Base-by-base conservation (phyloP, 108 stramenopile species). In the Fragilariopsis cylindrus region DNA sequence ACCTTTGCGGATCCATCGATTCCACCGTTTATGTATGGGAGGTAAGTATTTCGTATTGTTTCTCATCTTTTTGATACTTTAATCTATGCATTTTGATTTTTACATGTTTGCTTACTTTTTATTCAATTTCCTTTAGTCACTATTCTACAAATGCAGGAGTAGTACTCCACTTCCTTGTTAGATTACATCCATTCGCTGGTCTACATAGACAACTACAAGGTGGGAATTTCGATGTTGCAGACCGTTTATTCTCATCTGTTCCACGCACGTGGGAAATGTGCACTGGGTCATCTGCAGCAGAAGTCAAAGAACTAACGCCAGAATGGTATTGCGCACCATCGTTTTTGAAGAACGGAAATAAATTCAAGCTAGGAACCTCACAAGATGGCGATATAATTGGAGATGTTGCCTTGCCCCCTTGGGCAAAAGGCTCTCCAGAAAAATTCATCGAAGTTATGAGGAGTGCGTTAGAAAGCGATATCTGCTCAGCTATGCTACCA, bases 11-110 rank as follows among this genome's bases (percentile, higher is more conserved):
- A 97, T 75, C 91, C 92, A 39, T 80, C 87, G 5, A 98, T 98
- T 57, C 98, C 99, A 42, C 91, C 97, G 12, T 98, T 98, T 69
- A 95, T 98, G 97, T 99, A 99, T 76, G 99, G 99, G 6, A 90
- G 30, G 30, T 30, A 30, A 30, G 30, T 30, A 30, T 30, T 30
- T 30, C 30, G 2, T 30, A 2, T 30, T 30, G 30, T 30, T 30
- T 30, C 30, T 30, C 30, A 30, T 30, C 30, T 30, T 30, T 30
- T 30, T 30, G 30, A 30, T 30, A 30, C 30, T 30, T 1, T 30
- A 30, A 30, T 30, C 30, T 30, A 30, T 30, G 30, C 30, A 30
- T 30, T n/a, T 2, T 30, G 30, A 30, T 30, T 30, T 30, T 30
- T 30, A 30, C n/a, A 30, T 30, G 30, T 30, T 30, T 30, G 30